Evolutionary conservation across 2,329 filamentous ascomycete species (phyloP), one percentile per base, ranked within the genome.

Genomic region (Curvularia verruculosa): DNA sequence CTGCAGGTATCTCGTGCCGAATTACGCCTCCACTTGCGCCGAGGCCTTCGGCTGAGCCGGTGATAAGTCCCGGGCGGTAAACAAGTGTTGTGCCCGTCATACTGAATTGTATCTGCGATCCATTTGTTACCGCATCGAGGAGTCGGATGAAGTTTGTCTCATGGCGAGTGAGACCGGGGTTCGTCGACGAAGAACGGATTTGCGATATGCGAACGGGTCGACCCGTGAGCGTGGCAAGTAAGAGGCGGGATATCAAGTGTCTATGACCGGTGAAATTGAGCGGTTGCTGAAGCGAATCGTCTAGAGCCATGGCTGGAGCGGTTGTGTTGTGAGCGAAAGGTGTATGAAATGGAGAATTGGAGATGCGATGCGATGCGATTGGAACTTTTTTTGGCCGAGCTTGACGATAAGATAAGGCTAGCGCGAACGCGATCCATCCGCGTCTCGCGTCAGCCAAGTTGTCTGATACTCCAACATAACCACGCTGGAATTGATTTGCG

Each of bases 141-240:
- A 99, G 89, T 55, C 95, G 93, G 29, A 99, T 85, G 77, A 99
- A 94, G 45, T 95, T 98, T 70, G 98, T 88, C 79, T 99, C 95
- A 80, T 96, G 90, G 47, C 92, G 89, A 52, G 91, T 89, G 52
- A 99, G 89, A 70, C 95, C 95, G 1, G 95, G 93, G 69, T 90
- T 88, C 39, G 91, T 93, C 40, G 92, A 96, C 15, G 89, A 87
- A 64, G 91, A 87, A 71, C 95, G 91, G 80, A 99, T 98, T 78
- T 95, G 90, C 51, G 94, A 95, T 75, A 99, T 94, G 78, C 94
- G 92, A 54, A 98, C 81, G 2, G 95, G 88, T 36, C 89, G 87
- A 66, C 95, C 95, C 61, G 93, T 96, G 59, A 99, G 86, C 2
- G 95, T 98, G 19, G 95, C 87, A 52, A 99, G 87, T 43, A 96